Conservation (phyloP, 2,329 filamentous ascomycete species). For the Phyllosticta capitalensis region DNA sequence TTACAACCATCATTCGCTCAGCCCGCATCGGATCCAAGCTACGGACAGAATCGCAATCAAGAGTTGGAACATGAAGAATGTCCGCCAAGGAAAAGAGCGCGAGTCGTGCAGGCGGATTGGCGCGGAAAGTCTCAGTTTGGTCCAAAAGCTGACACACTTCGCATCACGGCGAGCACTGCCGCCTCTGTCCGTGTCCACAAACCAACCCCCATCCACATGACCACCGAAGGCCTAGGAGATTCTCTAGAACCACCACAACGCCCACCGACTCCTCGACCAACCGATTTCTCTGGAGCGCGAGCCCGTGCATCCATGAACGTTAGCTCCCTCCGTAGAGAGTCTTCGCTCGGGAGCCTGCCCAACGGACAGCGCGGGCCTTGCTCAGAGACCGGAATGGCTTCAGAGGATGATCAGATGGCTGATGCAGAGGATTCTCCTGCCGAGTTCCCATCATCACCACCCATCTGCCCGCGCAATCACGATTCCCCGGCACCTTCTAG, state of each 20-base stretch:
- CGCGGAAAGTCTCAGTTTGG: slow-evolving; percentile 65
- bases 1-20: background rate
- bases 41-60: slow-evolving; percentile 13
- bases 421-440: slow-evolving; percentile 57
- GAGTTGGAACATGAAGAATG: slow-evolving; percentile 38
- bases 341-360: slow-evolving; percentile 35
- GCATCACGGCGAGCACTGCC: slow-evolving; percentile 84
- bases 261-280: slow-evolving; percentile 66
- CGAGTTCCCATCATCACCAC: slow-evolving; percentile 84
- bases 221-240: slow-evolving; percentile 33
- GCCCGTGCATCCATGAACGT: slow-evolving; percentile 14
- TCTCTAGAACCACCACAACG: slow-evolving; percentile 65
- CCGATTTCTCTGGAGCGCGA: slow-evolving; percentile 27
- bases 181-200: slow-evolving; percentile 79
- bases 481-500: slow-evolving; percentile 64
- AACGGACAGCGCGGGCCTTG: slow-evolving; percentile 22
- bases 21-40: background rate
- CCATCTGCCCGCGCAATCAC: slow-evolving; percentile 52
- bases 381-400: slow-evolving; percentile 35
- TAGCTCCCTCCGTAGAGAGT: slow-evolving; percentile 52
- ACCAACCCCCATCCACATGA: slow-evolving; percentile 51
- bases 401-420: slow-evolving; percentile 41
- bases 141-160: slow-evolving; percentile 64
- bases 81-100: slow-evolving; percentile 66
- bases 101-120: slow-evolving; percentile 62